Percentiles rank a stretch among this genome's conserved stretches.
Conservation (phyloP, 768 basidiomycete genomes). For the Collybia mongolica region DNA sequence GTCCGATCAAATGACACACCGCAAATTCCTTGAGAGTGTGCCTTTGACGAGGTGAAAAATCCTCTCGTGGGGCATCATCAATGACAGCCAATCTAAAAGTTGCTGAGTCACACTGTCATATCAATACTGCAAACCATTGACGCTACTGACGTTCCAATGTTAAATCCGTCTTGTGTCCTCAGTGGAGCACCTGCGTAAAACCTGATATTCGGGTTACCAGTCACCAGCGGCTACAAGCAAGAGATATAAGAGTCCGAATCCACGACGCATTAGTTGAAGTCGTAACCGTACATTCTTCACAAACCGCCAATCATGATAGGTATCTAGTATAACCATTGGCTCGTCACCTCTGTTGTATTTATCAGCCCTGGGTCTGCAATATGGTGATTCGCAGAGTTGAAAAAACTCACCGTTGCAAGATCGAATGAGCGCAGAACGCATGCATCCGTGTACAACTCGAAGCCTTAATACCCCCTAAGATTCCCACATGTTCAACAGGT, state of each 20-base stretch:
- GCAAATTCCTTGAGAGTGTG: slow-evolving; percentile 96
- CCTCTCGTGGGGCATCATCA: slow-evolving; percentile 77
- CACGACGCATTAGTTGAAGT: not conserved
- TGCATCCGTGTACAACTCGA: slow-evolving; percentile 48
- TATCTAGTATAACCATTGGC: slow-evolving; percentile 83
- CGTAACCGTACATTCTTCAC: slow-evolving; percentile 66
- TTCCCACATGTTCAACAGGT: slow-evolving; percentile 7
- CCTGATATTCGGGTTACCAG: slow-evolving; percentile 62
- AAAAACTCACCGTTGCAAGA: slow-evolving; percentile 67
- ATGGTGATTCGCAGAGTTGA: too few relatives aligned
- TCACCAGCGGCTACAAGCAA: slow-evolving; percentile 62
- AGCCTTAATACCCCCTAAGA: slow-evolving; percentile 41
- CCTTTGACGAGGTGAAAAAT: slow-evolving; percentile 85
- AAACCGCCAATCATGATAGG: slow-evolving; percentile 85
- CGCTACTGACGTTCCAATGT: slow-evolving; percentile 76
- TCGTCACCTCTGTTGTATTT: slow-evolving; percentile 64
- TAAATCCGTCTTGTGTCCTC: slow-evolving; percentile 86
- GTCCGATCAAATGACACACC: slow-evolving; percentile 30
- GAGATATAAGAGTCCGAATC: not conserved
- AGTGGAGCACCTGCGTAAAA: slow-evolving; percentile 94
- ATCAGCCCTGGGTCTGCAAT: slow-evolving; percentile 2
- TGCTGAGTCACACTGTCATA: not conserved
- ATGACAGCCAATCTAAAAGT: slow-evolving; percentile 69
- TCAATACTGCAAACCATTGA: not conserved
- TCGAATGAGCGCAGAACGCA: slow-evolving; percentile 83